Evolutionary conservation across 306 rosid species (phyloP), one percentile per base, ranked within the genome.

Genomic region (Luffa acutangula): DNA sequence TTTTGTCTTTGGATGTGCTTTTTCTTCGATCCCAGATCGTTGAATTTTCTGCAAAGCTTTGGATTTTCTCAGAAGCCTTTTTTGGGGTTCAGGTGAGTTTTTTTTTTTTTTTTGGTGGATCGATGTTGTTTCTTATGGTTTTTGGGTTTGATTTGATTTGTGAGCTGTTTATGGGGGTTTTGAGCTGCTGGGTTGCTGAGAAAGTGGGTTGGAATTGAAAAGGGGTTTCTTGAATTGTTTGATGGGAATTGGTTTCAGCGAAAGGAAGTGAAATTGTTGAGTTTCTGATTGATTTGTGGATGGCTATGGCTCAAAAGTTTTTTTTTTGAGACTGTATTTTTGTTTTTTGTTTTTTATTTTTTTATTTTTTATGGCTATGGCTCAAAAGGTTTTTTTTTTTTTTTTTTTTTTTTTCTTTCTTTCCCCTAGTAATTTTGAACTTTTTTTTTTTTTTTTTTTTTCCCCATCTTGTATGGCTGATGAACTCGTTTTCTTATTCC

Each of bases 31-130:
- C 13, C 9, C 54, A 18, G 45, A 59, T 69, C 58, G 18, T 41
- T 33, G 20, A 66, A 5, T 79, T 73, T 75, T 41, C 77, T 3
- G 21, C 21, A 21, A 66, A 71, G 6, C 77, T 71, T 59, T 4
- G 62, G 74, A 5, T 79, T 46, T 13, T 77, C 75, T 54, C 3
- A 14, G 4, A 2, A 13, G 31, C 9, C 9, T 58, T 70, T 18
- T 15, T 48, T 57, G 73, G 17, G 62, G 41, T 43, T 58, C 86
- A 67, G 88, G 89, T 85, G 33, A 81, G 89, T 82, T 80, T 8
- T 83, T 37, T 8, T 36, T 12, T 13, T 37, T 31, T 54, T 58
- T 20, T 58, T 3, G 21, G 49, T 21, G 21, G 86, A 72, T 81
- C 81, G 33, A 18, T 57, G 78, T 71, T 77, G 56, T 31, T 77